These are phyloP conservation scores for Torulaspora maleeae DNA, from an alignment of 805 yeast species.

Conservation along the genomic window DNA sequence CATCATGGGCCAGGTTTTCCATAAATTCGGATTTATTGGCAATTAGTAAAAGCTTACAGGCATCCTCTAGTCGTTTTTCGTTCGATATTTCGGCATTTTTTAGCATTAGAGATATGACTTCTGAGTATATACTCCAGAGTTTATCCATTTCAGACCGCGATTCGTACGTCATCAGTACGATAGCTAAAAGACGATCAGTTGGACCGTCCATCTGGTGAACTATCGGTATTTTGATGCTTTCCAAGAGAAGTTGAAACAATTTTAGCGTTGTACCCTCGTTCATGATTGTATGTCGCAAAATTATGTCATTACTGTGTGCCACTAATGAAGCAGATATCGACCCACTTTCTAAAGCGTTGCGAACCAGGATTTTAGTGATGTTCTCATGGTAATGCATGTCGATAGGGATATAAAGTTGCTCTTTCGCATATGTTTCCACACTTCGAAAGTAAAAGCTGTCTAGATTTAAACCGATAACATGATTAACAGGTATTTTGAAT, in stretches of 20 bases:
- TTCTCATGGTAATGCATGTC: conserved; percentile 1
- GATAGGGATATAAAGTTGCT: conserved; percentile 3
- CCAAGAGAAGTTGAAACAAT: conserved; percentile 3
- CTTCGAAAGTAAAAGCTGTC: conserved; percentile 10
- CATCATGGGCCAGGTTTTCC: neutral
- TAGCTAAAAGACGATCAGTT: neutral
- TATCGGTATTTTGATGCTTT: neutral
- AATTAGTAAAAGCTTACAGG: conserved; percentile 5
- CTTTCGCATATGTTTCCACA: conserved; percentile 4
- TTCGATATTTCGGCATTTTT: neutral
- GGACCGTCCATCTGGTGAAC: neutral
- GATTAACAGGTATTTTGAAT: conserved; percentile 8
- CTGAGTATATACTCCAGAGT: conserved; percentile 2
- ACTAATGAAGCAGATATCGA: conserved; percentile 11
- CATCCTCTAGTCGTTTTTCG: conserved; percentile 5
- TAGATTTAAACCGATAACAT: neutral
- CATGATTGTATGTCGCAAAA: conserved; percentile 11
- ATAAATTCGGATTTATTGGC: neutral
- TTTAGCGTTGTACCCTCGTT: conserved; percentile 2
- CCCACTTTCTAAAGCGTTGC: conserved; percentile 6
- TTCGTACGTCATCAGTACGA: conserved; percentile 4
- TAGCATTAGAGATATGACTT: neutral
- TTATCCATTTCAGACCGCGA: conserved; percentile 7
- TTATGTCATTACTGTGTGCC: conserved; percentile 9
- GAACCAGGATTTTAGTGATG: conserved; percentile 3